Evolutionary conservation across 2,329 filamentous ascomycete species (phyloP).

Genomic region (Fusarium sp.): DNA sequence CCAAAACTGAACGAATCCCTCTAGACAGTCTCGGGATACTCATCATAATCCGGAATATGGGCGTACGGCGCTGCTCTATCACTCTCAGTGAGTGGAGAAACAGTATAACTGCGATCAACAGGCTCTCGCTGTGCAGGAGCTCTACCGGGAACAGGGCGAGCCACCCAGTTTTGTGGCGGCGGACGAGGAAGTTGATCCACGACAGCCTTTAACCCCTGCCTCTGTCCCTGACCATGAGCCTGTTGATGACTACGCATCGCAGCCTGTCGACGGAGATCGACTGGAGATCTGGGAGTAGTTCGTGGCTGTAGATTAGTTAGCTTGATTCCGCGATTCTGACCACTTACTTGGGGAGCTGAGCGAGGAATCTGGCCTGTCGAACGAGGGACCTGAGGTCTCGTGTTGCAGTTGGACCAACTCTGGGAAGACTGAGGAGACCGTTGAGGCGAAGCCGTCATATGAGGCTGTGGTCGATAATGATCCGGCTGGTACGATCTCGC

Average conservation of each 20-base stretch:
- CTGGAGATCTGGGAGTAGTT: not conserved
- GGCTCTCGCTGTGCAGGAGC: not conserved
- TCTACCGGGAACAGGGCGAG: not conserved
- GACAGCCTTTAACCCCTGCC: slow-evolving; percentile 1
- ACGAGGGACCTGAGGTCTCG: not conserved
- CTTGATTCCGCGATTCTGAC: slow-evolving; percentile 1
- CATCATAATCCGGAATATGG: slow-evolving; percentile 1
- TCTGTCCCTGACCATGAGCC: not conserved
- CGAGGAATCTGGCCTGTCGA: not conserved
- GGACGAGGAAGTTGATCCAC: slow-evolving; percentile 1
- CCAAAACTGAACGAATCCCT: not conserved
- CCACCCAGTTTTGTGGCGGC: not conserved
- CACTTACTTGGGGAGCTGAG: slow-evolving; percentile 7
- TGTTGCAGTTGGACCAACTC: not conserved
- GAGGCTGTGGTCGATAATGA: not conserved
- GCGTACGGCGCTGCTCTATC: slow-evolving; percentile 2
- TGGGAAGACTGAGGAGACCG: not conserved
- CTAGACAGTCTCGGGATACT: not conserved
- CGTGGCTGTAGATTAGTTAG: slow-evolving; percentile 8
- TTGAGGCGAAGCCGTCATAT: not conserved
- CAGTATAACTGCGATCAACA: not conserved
- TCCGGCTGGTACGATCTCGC: not conserved
- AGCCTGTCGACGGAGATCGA: not conserved
- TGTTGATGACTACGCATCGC: not conserved
- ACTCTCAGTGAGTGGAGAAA: slow-evolving; percentile 17